A percentile compares a stretch with the other conserved stretches of the same genome.
These are phyloP conservation scores for Elsinoe batatas DNA, from an alignment of 2,329 filamentous ascomycete genomes.

Conservation along the genomic window DNA sequence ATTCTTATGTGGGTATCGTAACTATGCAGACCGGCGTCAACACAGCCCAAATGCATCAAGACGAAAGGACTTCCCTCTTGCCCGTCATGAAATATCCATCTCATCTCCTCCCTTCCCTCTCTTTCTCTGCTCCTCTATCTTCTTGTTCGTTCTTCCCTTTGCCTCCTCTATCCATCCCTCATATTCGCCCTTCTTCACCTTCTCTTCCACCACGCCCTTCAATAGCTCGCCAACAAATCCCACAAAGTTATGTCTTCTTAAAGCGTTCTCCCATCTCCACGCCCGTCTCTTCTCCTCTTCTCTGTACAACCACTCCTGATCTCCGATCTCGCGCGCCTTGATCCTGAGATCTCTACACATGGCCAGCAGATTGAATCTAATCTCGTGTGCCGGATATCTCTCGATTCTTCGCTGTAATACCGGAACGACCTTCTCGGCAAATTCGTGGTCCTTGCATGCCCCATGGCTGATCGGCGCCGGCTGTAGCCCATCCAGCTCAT, in stretches of 20 bases:
- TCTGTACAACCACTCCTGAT: conserved; percentile 63
- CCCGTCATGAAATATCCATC: conserved; percentile 27
- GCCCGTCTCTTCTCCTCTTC: conserved; percentile 76
- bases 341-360: conserved; percentile 77
- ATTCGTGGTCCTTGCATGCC: conserved; percentile 63
- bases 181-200: conserved; percentile 60
- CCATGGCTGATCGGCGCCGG: conserved; percentile 78
- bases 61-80: neutral
- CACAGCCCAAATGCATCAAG: too few relatives aligned
- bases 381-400: conserved; percentile 77
- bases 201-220: conserved; percentile 70
- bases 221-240: conserved; percentile 86
- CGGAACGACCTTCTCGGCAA: conserved; percentile 72
- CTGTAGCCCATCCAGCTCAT: conserved; percentile 92
- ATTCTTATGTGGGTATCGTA: too few relatives aligned
- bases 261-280: conserved; percentile 92
- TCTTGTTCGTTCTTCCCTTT: conserved; percentile 46
- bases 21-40: too few relatives aligned
- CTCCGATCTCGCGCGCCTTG: conserved; percentile 69
- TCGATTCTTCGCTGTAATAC: conserved; percentile 76
- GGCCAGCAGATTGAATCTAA: conserved; percentile 90
- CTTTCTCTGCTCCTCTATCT: conserved; percentile 37
- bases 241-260: conserved; percentile 90
- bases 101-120: conserved; percentile 30
- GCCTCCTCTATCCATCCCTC: conserved; percentile 63